A percentile compares a stretch with the other conserved stretches of the same genome.
Evolutionary conservation across 495 filamentous ascomycete genomes (phyloP).

Genomic region (Xylaria flabelliformis): DNA sequence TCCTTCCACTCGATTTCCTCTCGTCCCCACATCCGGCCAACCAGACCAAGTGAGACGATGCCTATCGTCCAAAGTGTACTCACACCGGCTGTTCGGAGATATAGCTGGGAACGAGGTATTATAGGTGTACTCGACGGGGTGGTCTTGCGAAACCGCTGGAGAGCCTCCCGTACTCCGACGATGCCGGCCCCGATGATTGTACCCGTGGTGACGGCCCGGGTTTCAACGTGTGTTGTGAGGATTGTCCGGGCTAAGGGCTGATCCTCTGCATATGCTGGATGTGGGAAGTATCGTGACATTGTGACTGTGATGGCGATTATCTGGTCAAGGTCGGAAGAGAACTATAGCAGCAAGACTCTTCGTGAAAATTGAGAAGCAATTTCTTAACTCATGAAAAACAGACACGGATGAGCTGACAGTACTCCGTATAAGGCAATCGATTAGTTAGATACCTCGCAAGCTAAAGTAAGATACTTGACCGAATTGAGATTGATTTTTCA

Average conservation of each 20-base stretch:
- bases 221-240: slow-evolving; percentile 63
- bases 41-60: slow-evolving; percentile 43
- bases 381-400: not conserved
- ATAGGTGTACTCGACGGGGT: slow-evolving; percentile 2
- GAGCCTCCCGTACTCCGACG: slow-evolving; percentile 19
- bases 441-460: slow-evolving; percentile 1
- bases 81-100: slow-evolving; percentile 42
- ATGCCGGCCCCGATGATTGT: slow-evolving; percentile 48
- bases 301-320: not conserved
- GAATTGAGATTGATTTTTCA: not conserved
- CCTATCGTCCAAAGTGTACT: slow-evolving; percentile 42
- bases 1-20: slow-evolving; percentile 70
- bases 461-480: not conserved
- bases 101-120: slow-evolving; percentile 18
- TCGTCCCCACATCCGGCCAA: slow-evolving; percentile 57
- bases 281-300: slow-evolving; percentile 60
- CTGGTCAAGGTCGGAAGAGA: not conserved
- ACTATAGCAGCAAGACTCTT: not conserved
- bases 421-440: not conserved
- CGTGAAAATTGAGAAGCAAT: not conserved
- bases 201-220: slow-evolving; percentile 59
- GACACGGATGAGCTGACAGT: not conserved
- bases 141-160: slow-evolving; percentile 22
- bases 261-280: slow-evolving; percentile 65
- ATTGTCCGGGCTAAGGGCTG: slow-evolving; percentile 59